phyloP scores from a whole-genome alignment of 139 green algal species.

The Chlamydomonas asymmetrica region DNA sequence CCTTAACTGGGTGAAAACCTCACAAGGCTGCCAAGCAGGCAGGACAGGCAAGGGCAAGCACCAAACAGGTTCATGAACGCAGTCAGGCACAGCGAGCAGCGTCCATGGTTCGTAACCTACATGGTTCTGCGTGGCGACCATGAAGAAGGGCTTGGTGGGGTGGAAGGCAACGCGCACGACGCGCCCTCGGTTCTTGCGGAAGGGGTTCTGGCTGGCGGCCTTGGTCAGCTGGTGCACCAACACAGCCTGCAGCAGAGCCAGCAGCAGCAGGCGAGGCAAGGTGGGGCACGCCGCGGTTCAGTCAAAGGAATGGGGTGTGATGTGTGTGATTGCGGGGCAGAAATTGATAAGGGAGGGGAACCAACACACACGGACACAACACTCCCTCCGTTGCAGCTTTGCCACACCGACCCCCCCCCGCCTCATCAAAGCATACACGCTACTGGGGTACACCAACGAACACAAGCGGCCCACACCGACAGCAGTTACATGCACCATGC shows the following conservation, averaged over 20 bases:
- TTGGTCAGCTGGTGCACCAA: constrained; percentile 94
- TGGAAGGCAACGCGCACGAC: constrained; percentile 88
- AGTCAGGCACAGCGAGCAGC: too few species aligned
- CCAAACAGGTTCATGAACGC: too few species aligned
- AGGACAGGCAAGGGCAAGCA: too few species aligned
- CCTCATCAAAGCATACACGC: not conserved
- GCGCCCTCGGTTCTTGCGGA: constrained; percentile 88
- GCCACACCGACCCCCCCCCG: too few species aligned
- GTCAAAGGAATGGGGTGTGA: too few species aligned
- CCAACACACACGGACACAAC: too few species aligned
- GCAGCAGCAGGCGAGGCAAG: not conserved
- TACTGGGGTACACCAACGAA: not conserved
- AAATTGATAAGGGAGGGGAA: too few species aligned
- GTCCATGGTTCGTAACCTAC: constrained; percentile 48
- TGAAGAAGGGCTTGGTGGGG: constrained; percentile 92
- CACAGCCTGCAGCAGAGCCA: constrained; percentile 65
- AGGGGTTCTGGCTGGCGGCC: constrained; percentile 86
- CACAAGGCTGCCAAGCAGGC: too few species aligned
- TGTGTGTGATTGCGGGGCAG: too few species aligned
- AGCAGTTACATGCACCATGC: constrained; percentile 9
- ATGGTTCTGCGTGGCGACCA: constrained; percentile 89
- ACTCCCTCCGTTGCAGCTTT: too few species aligned
- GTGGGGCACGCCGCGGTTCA: too few species aligned
- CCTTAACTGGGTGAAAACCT: too few species aligned
- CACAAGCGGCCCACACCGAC: not conserved